Percentiles rank a stretch among this genome's conserved stretches.
Conservation (phyloP, 371 early-diverging fungal genomes). For the Saksenaea oblongispora region DNA sequence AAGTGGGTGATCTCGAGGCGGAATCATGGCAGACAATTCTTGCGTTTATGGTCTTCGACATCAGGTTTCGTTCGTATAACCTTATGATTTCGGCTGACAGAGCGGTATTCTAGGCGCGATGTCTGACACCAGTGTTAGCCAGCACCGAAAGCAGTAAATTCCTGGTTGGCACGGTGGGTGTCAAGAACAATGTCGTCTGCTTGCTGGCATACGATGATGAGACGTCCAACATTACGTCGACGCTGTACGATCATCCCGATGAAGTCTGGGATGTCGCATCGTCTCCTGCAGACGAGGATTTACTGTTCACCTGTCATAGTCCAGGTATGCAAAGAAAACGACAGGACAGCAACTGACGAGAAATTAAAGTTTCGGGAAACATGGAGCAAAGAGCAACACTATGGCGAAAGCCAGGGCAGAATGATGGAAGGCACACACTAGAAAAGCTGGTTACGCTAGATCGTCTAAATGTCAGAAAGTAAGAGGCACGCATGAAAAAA, state of each 20-base stretch:
- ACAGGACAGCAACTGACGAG: background rate
- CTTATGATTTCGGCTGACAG: background rate
- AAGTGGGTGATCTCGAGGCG: background rate
- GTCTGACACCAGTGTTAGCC: conserved; percentile 63
- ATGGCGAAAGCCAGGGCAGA: conserved; percentile 31
- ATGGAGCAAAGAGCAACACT: conserved; percentile 32
- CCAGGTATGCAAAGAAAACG: conserved; percentile 36
- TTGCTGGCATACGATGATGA: conserved; percentile 77
- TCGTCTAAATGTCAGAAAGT: conserved; percentile 8
- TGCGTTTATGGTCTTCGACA: conserved; percentile 71
- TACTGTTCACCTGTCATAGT: conserved; percentile 68
- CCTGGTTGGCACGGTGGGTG: conserved; percentile 73
- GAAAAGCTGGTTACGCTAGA: conserved; percentile 20
- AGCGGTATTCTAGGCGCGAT: conserved; percentile 55
- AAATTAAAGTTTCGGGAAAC: conserved; percentile 21
- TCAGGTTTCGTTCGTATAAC: conserved; percentile 54
- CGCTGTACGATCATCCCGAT: conserved; percentile 66
- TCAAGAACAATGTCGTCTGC: conserved; percentile 62
- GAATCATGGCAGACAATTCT: conserved; percentile 42
- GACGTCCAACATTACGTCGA: conserved; percentile 58
- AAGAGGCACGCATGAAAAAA: background rate
- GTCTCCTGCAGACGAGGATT: conserved; percentile 58
- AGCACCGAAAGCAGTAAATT: conserved; percentile 72
- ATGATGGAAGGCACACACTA: conserved; percentile 6
- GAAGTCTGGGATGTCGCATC: conserved; percentile 76